Percentiles rank a stretch among this genome's conserved stretches.
These are phyloP conservation scores for Acanthamoeba triangularis DNA, from an alignment of 208 protist species.

Conservation along the genomic window DNA sequence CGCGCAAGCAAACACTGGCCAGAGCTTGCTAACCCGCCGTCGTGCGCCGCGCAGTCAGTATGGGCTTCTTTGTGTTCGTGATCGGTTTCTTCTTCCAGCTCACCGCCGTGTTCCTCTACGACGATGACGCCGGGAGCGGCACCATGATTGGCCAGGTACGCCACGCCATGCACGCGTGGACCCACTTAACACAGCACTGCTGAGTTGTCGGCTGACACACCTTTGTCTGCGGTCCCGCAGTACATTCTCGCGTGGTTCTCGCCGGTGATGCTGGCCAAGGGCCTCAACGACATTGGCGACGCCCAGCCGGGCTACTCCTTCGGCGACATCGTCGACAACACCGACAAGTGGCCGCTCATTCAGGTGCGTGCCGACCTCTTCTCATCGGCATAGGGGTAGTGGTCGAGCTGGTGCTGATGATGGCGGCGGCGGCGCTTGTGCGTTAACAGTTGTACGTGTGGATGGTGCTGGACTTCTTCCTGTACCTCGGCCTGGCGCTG, in stretches of 20 bases:
- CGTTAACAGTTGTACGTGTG: slow-evolving; percentile 38
- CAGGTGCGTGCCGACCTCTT: neutral
- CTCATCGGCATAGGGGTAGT: neutral
- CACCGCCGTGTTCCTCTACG: slow-evolving; percentile 40
- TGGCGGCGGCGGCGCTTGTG: too few species aligned
- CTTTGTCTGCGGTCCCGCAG: neutral
- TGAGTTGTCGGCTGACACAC: too few species aligned
- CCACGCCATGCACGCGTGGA: neutral
- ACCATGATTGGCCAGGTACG: slow-evolving; percentile 55
- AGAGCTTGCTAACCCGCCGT: too few species aligned
- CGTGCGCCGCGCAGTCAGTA: neutral
- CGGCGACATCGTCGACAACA: slow-evolving; percentile 46
- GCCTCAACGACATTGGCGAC: slow-evolving; percentile 51
- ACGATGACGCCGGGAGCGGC: neutral
- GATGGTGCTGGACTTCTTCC: slow-evolving; percentile 68
- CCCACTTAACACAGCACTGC: neutral
- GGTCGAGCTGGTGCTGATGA: neutral
- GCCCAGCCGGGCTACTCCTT: slow-evolving; percentile 55
- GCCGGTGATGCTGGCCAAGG: slow-evolving; percentile 75
- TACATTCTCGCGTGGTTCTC: slow-evolving; percentile 75
- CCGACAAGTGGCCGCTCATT: slow-evolving; percentile 70
- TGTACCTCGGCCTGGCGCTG: slow-evolving; percentile 69
- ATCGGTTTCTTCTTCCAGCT: slow-evolving; percentile 73
- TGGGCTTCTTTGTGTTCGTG: slow-evolving; percentile 77
- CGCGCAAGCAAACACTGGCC: neutral